A percentile compares a stretch with the other conserved stretches of the same genome.
Conservation (phyloP, 2,329 filamentous ascomycete genomes). For the Cladosporium sp. region DNA sequence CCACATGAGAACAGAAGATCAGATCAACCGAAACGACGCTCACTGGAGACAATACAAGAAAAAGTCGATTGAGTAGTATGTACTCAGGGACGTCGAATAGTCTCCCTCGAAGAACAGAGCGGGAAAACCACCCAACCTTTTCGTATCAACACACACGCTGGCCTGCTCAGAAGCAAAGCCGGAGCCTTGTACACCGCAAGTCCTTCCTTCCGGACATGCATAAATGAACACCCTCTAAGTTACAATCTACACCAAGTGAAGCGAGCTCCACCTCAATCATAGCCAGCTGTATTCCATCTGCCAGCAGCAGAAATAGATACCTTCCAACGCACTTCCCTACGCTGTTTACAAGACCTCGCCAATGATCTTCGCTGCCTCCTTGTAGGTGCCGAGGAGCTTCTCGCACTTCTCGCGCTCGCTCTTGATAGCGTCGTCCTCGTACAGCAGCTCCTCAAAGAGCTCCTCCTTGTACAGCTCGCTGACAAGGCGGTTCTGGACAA, state of each 20-base stretch:
- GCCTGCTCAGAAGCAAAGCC: not conserved
- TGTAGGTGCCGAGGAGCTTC: constrained; percentile 90
- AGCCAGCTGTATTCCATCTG: not conserved
- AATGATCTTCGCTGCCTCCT: constrained; percentile 96
- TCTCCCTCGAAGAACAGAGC: not conserved
- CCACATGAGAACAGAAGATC: not conserved
- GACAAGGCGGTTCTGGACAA: constrained; percentile 93
- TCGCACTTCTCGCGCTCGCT: constrained; percentile 98
- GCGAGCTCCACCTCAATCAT: not conserved
- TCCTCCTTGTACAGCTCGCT: constrained; percentile 92
- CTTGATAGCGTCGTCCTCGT: constrained; percentile 97
- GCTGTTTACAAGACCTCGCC: constrained; percentile 79
- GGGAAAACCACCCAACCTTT: not conserved
- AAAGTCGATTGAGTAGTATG: constrained; percentile 10
- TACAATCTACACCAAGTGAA: constrained; percentile 3
- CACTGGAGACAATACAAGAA: not conserved
- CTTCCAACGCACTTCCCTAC: not conserved
- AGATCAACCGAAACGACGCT: not conserved
- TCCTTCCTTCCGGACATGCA: not conserved
- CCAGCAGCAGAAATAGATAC: not conserved
- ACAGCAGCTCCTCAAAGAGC: constrained; percentile 87
- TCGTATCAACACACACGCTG: constrained; percentile 8
- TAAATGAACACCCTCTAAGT: not conserved
- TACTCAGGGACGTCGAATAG: not conserved
- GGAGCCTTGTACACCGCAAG: not conserved